Evolutionary conservation across 148 eudicot genomes (phyloP).

Genomic region (Camellia japonica): DNA sequence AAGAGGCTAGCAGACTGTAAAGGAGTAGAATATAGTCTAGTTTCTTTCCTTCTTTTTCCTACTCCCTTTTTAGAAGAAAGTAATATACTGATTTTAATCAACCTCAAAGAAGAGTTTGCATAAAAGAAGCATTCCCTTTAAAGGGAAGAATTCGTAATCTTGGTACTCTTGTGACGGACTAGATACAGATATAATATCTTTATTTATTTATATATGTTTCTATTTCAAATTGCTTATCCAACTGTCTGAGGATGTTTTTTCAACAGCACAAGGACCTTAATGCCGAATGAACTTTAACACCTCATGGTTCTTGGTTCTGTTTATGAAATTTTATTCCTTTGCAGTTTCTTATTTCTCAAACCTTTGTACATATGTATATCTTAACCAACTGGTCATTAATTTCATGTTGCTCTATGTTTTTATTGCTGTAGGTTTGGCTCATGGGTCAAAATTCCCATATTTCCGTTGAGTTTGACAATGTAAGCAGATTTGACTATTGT

Average conservation of each 20-base stretch:
- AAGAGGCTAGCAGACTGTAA: neutral
- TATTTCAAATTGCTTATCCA: neutral
- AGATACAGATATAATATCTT: neutral
- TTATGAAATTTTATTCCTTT: neutral
- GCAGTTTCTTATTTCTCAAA: neutral
- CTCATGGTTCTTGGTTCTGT: neutral
- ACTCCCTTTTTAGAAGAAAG: neutral
- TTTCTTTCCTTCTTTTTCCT: neutral
- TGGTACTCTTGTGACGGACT: no score
- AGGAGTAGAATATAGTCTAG: neutral
- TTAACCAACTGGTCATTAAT: slow-evolving; percentile 4
- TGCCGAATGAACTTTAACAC: neutral
- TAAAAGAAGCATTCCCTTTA: neutral
- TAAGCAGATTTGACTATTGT: slow-evolving; percentile 42
- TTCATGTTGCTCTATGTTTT: slow-evolving; percentile 2
- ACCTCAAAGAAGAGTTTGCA: neutral
- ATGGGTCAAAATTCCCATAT: slow-evolving; percentile 94
- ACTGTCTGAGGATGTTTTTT: neutral
- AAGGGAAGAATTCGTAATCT: neutral
- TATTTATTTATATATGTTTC: neutral
- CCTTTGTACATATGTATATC: neutral
- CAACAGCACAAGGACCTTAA: neutral
- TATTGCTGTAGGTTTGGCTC: slow-evolving; percentile 74
- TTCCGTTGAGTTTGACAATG: slow-evolving; percentile 81
- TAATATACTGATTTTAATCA: neutral